Percentiles rank a stretch among this genome's conserved stretches.
phyloP scores from a whole-genome alignment of 2,329 filamentous ascomycete species.

The Penicillium verrucosum region DNA sequence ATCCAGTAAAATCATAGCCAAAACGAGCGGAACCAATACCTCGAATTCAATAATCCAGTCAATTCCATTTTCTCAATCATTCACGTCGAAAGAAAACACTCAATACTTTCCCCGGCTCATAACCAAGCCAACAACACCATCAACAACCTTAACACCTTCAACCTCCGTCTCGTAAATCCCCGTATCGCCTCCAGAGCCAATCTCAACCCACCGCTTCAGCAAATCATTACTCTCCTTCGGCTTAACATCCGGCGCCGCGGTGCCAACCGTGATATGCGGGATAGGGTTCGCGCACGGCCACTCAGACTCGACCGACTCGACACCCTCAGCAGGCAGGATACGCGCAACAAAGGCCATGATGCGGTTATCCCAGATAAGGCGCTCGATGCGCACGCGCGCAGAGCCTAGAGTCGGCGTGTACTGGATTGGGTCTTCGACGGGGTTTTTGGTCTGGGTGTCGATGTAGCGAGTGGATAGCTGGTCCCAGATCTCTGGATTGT shows the following conservation, averaged over 20 bases:
- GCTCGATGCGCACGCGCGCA: conserved; percentile 55
- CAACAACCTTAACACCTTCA: conserved; percentile 53
- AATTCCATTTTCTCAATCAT: conserved; percentile 9
- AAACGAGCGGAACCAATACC: not conserved
- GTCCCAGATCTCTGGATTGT: conserved; percentile 70
- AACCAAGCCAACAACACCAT: conserved; percentile 54
- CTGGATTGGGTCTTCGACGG: conserved; percentile 22
- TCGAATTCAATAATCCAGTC: not conserved
- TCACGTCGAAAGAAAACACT: not conserved
- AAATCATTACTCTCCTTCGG: conserved; percentile 92
- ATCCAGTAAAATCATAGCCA: not conserved
- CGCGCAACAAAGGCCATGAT: conserved; percentile 91
- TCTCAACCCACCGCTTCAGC: conserved; percentile 69
- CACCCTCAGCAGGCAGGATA: conserved; percentile 44
- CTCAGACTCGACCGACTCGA: conserved; percentile 40
- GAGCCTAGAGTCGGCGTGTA: conserved; percentile 34
- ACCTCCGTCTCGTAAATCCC: conserved; percentile 56
- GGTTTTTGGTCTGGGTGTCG: conserved; percentile 29
- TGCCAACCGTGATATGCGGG: conserved; percentile 88
- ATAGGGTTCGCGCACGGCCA: conserved; percentile 74
- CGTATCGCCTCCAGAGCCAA: conserved; percentile 49
- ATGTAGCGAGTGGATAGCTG: conserved; percentile 63
- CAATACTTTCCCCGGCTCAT: conserved; percentile 34
- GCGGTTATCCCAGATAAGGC: conserved; percentile 75
- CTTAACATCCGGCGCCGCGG: conserved; percentile 69